A percentile compares a stretch with the other conserved stretches of the same genome.
These are phyloP conservation scores for Canariomyces notabilis DNA, from an alignment of 2,329 filamentous ascomycete species.

Conservation along the genomic window DNA sequence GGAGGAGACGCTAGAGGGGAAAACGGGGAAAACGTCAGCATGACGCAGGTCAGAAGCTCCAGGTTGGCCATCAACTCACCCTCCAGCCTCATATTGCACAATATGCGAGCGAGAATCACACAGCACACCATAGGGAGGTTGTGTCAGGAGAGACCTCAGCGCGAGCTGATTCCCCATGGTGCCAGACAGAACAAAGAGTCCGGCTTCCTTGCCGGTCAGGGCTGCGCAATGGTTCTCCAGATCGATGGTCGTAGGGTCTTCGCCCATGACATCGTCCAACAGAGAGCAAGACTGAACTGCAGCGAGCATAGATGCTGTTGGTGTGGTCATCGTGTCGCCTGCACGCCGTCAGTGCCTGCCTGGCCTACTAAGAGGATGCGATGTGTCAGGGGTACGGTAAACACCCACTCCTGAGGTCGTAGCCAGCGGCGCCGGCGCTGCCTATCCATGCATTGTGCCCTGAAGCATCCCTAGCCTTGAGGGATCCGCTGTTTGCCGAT, in stretches of 20 bases:
- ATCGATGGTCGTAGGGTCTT: conserved; percentile 71
- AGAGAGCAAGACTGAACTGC: conserved; percentile 72
- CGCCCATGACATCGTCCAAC: conserved; percentile 76
- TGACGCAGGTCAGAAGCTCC: background rate
- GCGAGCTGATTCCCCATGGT: conserved; percentile 94
- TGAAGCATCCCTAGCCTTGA: background rate
- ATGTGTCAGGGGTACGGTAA: no score
- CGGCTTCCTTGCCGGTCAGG: conserved; percentile 70
- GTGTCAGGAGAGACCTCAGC: conserved; percentile 68
- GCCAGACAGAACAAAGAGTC: conserved; percentile 77
- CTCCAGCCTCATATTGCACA: conserved; percentile 59
- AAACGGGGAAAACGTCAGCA: conserved; percentile 20
- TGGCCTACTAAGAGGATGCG: no score
- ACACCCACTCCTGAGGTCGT: conserved; percentile 32
- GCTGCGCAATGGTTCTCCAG: conserved; percentile 71
- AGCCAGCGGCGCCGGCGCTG: conserved; percentile 29
- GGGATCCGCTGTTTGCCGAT: background rate
- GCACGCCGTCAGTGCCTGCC: conserved; percentile 3
- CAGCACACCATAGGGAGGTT: conserved; percentile 75
- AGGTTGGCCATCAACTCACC: conserved; percentile 35
- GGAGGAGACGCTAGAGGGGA: conserved; percentile 54
- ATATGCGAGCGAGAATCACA: conserved; percentile 79
- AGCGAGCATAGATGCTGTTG: conserved; percentile 73
- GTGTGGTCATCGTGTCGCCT: conserved; percentile 62
- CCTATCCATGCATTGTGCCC: conserved; percentile 28